Percentiles rank a stretch among this genome's conserved stretches.
Evolutionary conservation across 1,284 basidiomycete species (phyloP).

Genomic region (Ganoderma lingzhi): DNA sequence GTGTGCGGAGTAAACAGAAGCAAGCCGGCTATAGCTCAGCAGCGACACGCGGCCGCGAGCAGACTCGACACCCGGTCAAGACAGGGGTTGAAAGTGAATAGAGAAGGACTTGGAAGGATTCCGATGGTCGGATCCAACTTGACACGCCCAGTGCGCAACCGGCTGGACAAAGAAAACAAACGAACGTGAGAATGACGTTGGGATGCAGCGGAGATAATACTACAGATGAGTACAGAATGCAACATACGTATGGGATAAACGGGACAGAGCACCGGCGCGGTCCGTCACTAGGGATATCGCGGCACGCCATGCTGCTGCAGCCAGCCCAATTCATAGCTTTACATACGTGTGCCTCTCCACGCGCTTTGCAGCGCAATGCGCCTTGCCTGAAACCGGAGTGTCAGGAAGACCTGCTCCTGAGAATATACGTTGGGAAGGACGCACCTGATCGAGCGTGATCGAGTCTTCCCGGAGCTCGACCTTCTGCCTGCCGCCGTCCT

Average conservation of each 20-base stretch:
- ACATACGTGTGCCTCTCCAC: conserved; percentile 67
- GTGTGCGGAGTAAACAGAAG: neutral
- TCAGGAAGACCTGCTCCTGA: conserved; percentile 15
- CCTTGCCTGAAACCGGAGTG: conserved; percentile 54
- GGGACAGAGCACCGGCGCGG: conserved; percentile 2
- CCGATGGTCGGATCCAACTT: neutral
- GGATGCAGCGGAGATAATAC: conserved; percentile 8
- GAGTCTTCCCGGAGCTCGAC: conserved; percentile 81
- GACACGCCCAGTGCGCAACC: conserved; percentile 3
- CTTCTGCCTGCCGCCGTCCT: conserved; percentile 71
- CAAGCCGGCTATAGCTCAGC: neutral
- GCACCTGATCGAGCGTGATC: conserved; percentile 89
- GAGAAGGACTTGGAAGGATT: neutral
- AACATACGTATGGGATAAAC: conserved; percentile 11
- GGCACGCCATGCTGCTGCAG: conserved; percentile 8
- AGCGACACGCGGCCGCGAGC: neutral
- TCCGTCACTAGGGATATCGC: conserved; percentile 27
- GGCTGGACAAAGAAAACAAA: conserved; percentile 12
- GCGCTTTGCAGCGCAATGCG: conserved; percentile 80
- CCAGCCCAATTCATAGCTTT: conserved; percentile 25
- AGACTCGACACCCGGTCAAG: neutral
- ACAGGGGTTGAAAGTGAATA: neutral
- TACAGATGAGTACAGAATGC: conserved; percentile 9
- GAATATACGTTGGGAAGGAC: conserved; percentile 28
- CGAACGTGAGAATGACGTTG: neutral